Evolutionary conservation across 305 asterid genomes (phyloP).

Genomic region (Fraxinus floribunda): DNA sequence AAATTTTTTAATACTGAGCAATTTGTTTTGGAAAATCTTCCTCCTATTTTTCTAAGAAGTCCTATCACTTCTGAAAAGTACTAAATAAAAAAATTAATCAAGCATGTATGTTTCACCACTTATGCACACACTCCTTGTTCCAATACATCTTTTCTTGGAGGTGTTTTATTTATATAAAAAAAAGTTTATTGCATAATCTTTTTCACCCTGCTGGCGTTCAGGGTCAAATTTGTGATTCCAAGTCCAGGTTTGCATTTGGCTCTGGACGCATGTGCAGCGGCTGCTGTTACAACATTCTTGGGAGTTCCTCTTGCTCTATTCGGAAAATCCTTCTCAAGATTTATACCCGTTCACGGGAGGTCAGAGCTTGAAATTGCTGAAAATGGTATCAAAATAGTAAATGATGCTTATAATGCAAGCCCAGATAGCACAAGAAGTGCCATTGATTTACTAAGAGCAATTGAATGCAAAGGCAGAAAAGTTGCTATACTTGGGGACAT

Average conservation of each 20-base stretch:
- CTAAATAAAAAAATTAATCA: not conserved
- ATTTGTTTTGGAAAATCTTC: not conserved
- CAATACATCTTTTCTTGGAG: not conserved
- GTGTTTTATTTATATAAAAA: not conserved
- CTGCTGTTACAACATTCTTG: slow-evolving; percentile 34
- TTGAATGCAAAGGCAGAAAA: slow-evolving; percentile 32
- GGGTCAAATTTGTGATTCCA: slow-evolving; percentile 30
- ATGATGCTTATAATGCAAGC: slow-evolving; percentile 35
- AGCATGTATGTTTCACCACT: not conserved
- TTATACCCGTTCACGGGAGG: slow-evolving; percentile 27
- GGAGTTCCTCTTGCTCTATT: slow-evolving; percentile 32
- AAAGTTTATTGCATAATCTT: not conserved
- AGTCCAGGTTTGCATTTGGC: slow-evolving; percentile 39
- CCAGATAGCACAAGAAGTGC: slow-evolving; percentile 34
- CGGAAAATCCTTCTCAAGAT: slow-evolving; percentile 29
- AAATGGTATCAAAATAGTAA: slow-evolving; percentile 30
- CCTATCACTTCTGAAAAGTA: not conserved
- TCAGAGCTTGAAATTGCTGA: slow-evolving; percentile 25
- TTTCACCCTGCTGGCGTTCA: slow-evolving; percentile 11
- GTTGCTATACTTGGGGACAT: slow-evolving; percentile 43
- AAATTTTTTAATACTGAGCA: not conserved
- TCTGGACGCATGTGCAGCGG: slow-evolving; percentile 40
- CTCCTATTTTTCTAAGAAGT: not conserved
- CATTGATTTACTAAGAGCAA: slow-evolving; percentile 23
- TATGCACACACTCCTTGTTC: not conserved